Evolutionary conservation across 2,329 filamentous ascomycete species (phyloP).

Genomic region (Hawksworthiomyces lignivorus): DNA sequence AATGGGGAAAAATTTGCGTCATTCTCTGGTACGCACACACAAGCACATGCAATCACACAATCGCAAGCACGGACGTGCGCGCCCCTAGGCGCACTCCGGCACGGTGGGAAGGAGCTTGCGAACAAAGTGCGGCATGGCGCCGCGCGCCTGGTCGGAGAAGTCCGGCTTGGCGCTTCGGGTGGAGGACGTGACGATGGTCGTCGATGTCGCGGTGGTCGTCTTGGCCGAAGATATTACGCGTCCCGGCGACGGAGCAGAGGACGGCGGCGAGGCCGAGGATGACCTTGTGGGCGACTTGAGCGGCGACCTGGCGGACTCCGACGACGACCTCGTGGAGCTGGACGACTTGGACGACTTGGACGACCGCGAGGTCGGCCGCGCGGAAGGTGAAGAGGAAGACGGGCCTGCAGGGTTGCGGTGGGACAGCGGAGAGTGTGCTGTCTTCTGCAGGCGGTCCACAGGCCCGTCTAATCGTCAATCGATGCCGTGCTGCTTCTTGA

Average conservation of each 20-base stretch:
- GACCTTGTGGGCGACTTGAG: slow-evolving; percentile 27
- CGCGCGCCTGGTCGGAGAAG: slow-evolving; percentile 26
- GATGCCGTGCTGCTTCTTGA: slow-evolving; percentile 97
- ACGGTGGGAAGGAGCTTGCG: slow-evolving; percentile 30
- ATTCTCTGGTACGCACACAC: too few relatives aligned
- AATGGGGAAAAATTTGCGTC: too few relatives aligned
- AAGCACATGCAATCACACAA: too few relatives aligned
- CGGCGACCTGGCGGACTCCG: slow-evolving; percentile 4
- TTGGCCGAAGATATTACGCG: not conserved
- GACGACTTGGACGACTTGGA: slow-evolving; percentile 25
- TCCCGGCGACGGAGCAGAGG: slow-evolving; percentile 3
- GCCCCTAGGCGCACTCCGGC: slow-evolving; percentile 13
- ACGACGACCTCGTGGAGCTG: slow-evolving; percentile 26
- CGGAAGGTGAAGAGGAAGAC: slow-evolving; percentile 42
- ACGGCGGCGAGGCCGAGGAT: not conserved
- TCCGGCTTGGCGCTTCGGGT: slow-evolving; percentile 23
- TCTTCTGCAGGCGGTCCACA: slow-evolving; percentile 44
- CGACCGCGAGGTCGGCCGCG: slow-evolving; percentile 21
- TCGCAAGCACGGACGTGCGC: too few relatives aligned
- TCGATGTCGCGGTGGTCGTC: slow-evolving; percentile 4
- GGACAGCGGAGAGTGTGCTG: slow-evolving; percentile 4
- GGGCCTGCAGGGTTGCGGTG: slow-evolving; percentile 54
- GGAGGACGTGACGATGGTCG: slow-evolving; percentile 15
- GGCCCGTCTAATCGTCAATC: slow-evolving; percentile 83
- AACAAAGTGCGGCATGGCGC: slow-evolving; percentile 27